Base-by-base conservation (phyloP, 768 basidiomycete genomes). In the Cantharellus anzutake region DNA sequence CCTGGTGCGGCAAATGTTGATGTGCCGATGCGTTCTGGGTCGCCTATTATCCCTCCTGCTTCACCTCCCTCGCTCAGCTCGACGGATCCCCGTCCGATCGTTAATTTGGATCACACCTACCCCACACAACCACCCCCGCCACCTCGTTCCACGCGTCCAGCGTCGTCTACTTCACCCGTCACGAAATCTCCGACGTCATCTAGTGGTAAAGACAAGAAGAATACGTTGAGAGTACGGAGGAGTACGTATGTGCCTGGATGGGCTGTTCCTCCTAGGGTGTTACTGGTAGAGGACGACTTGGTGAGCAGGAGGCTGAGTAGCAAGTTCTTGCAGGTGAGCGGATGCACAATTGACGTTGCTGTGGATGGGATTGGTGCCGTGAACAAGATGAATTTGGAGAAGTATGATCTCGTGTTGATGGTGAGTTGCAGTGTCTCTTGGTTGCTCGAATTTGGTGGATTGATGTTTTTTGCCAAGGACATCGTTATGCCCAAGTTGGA, bases 361-460 rank as follows among this genome's bases (percentile, higher is more conserved):
- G 88, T 92, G 42, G 91, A 97, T 68, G 94, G 93, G 0, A 79
- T 89, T 3, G 81, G 80, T 1, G 94, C 94, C 0, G 91, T 98
- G 59, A 84, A 85, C 65, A 94, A 90, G 78, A 96, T 97, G 90
- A 93, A 94, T 71, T 68, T 86, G 68, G 88, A 87, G 66, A 91
- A 92, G 74, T 97, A 96, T 69, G 94, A 98, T 71, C 70, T 98
- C 67, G 91, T 96, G 62, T 69, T 98, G 60, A 97, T 97, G 93
- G 88, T 87, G 64, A 50, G 81, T 56, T 41, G 57, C 62, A 58
- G 64, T n/a, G 58, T 35, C 20, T 4, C 14, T 40, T 40, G 29
- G 4, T 60, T 42, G 7, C 52, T 41, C 3, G 53, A 58, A 29
- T 62, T 42, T 60, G 60, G 35, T 4, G 60, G 56, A 34, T 29